Conservation (phyloP, 2,329 filamentous ascomycete species). For the Aspergillus hiratsukae region DNA sequence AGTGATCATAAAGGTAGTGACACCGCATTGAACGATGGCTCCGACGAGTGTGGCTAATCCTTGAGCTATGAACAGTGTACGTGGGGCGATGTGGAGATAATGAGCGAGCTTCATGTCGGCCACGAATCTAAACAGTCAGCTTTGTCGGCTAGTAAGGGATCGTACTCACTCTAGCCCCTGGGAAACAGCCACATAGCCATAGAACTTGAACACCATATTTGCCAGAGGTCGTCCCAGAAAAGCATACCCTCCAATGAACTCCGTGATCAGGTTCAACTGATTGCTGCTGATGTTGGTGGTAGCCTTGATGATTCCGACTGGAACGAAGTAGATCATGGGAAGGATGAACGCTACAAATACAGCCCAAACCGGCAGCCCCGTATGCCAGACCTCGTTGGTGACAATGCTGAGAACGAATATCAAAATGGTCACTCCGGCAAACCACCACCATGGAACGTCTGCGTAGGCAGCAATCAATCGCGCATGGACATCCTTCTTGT, state of each 20-base stretch:
- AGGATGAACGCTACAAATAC: conserved; percentile 44
- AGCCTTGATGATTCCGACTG: conserved; percentile 46
- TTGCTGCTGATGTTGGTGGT: conserved; percentile 49
- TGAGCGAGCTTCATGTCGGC: conserved; percentile 63
- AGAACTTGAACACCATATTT: conserved; percentile 66
- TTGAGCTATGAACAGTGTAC: conserved; percentile 49
- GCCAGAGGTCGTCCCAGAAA: conserved; percentile 45
- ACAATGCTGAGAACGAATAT: conserved; percentile 37
- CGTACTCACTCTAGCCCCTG: conserved; percentile 50
- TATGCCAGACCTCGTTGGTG: conserved; percentile 42
- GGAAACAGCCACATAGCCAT: conserved; percentile 63
- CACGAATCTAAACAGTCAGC: conserved; percentile 48
- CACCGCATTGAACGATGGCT: conserved; percentile 46
- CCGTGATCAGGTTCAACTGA: conserved; percentile 44
- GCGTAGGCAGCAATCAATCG: conserved; percentile 41
- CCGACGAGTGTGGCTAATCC: conserved; percentile 48
- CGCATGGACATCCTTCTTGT: conserved; percentile 39
- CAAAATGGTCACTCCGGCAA: conserved; percentile 33
- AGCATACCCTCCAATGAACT: conserved; percentile 48
- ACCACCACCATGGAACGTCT: conserved; percentile 46
- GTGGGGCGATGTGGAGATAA: conserved; percentile 43
- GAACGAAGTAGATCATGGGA: conserved; percentile 45
- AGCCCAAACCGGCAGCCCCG: conserved; percentile 44
- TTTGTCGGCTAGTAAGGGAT: neutral
- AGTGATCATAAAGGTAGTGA: conserved; percentile 47